Conservation (phyloP, 2,329 filamentous ascomycete species). For the Aspergillus piperis region DNA sequence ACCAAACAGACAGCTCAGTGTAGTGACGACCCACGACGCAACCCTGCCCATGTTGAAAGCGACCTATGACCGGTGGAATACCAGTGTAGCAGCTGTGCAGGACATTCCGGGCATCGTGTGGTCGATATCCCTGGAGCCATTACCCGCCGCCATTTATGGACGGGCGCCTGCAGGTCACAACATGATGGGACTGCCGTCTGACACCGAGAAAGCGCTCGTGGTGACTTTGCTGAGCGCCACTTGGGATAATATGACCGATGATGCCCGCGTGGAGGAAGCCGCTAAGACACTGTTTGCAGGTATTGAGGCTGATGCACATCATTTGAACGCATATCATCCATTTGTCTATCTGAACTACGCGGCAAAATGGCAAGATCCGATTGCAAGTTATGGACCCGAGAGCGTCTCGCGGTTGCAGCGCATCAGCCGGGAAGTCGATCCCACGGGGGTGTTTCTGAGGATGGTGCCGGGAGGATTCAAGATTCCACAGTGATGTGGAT, state of each 20-base stretch:
- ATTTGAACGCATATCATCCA: constrained; percentile 24
- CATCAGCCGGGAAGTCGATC: constrained; percentile 44
- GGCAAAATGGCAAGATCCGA: constrained; percentile 44
- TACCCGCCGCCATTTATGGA: constrained; percentile 10
- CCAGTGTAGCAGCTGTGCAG: neutral
- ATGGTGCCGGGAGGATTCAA: constrained; percentile 49
- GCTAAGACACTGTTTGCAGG: constrained; percentile 24
- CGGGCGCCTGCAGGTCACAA: constrained; percentile 23
- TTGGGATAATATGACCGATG: constrained; percentile 37
- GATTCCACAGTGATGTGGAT: constrained; percentile 1
- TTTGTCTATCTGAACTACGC: constrained; percentile 53
- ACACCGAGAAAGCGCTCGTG: neutral
- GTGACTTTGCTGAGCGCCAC: constrained; percentile 32
- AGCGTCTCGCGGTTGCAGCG: constrained; percentile 35
- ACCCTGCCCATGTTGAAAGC: constrained; percentile 24
- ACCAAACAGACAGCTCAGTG: no score
- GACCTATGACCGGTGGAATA: constrained; percentile 4
- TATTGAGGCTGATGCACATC: constrained; percentile 15
- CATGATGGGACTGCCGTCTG: constrained; percentile 7
- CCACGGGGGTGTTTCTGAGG: constrained; percentile 41
- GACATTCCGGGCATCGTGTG: neutral
- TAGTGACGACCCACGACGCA: no score
- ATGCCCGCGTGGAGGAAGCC: constrained; percentile 28
- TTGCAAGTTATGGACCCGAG: constrained; percentile 44
- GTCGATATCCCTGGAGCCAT: constrained; percentile 9